Evolutionary conservation across 305 asterid species (phyloP), one percentile per base, ranked within the genome.

Genomic region (Withania somnifera): DNA sequence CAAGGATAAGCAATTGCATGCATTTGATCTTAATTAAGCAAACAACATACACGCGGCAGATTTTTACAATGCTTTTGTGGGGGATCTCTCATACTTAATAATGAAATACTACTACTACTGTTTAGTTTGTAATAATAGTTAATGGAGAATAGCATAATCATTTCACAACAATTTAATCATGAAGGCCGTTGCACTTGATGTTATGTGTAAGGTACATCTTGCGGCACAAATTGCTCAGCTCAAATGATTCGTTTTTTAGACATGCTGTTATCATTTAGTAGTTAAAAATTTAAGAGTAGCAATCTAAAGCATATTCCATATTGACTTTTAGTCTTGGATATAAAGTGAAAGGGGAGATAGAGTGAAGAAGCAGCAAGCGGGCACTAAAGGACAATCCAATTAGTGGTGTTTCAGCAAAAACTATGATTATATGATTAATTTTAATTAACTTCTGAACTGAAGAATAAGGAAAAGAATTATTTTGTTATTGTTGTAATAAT

Each of bases 171-270:
- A 69, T 40, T 3, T 40, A 75, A 75, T 75, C 47, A 75, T 76
- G 40, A 28, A 50, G 28, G 2, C 17, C 4, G 60, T 47, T 47
- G 79, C 60, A 60, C 13, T 26, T 28, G 42, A 28, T 61, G 42
- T 28, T 50, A 15, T 15, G 45, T 17, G 40, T n/a, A 17, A 61
- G 61, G 10, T 73, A 15, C 79, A 11, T 26, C 1, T 26, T 50
- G 17, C 5, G 17, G 61, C 60, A 75, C 22, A 28, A 51, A 8
- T 50, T 75, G 63, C 28, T 75, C 17, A 4, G 47, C 1, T 51
- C 28, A 75, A 75, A 75, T 76, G n/a, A 76, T 51, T 76, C 80
- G 28, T 51, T 47, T 76, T 75, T 76, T 51, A n/a, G 80, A 30
- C 63, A 51, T 51, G 63, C 63, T 76, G 80, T 50, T 76, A 10